Base-by-base conservation (phyloP, 768 basidiomycete species). In the Tricholoma saponaceum region DNA sequence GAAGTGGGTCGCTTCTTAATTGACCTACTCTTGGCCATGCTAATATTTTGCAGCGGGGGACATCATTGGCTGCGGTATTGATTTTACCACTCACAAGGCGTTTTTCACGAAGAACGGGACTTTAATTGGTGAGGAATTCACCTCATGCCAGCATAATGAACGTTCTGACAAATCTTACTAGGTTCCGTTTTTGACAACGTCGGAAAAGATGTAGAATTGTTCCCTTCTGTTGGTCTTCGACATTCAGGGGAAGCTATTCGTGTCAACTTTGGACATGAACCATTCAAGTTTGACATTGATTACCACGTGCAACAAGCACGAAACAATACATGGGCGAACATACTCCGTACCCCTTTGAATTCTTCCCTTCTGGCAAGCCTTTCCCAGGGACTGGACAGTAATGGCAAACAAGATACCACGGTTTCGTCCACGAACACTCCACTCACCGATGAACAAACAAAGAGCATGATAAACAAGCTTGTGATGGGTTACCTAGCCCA, bases 51-150 rank as follows among this genome's bases (percentile, higher is more conserved):
- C 63, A 95, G 94, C 85, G 44, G 90, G 89, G 7, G 96, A 99
- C 69, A 74, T 87, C 23, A 81, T 99, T 58, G 96, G 96, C 10
- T 96, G 94, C 66, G 96, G 96, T 1, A 80, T 98, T 58, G 93
- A 98, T 71, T 97, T 94, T 67, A 86, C 85, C 44, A 83, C 81
- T 18, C 80, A 90, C 57, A 79, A 81, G 55, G 86, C 85, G 0
- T 97, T 98, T 72, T 97, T 88, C 69, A 97, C 95, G 28, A 94
- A 90, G 75, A 96, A 96, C 58, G 91, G 92, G 12, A 70, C 76
- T 14, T 77, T 85, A 60, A 77, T 93, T 46, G 86, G 90, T 89
- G 67, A 52, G 35, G 37, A 5, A 4, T 37, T 18, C 4, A n/a
- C n/a, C 28, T 35, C 9, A n/a, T 59, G 22, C 25, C 33, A 18